Conservation (phyloP, 768 basidiomycete genomes). For the Tephrocybe sp. region DNA sequence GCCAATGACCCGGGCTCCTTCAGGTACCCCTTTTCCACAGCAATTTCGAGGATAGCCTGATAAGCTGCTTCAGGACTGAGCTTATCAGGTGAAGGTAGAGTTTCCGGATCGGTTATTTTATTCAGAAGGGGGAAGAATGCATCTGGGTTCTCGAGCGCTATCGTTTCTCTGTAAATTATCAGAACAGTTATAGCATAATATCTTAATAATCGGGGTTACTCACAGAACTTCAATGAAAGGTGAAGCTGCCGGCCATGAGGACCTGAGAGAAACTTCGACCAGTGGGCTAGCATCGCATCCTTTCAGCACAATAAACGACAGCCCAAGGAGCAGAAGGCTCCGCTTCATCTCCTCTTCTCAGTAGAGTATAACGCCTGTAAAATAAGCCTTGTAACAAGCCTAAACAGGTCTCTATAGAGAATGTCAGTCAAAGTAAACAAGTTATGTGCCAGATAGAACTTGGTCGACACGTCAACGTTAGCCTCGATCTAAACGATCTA, state of each 20-base stretch:
- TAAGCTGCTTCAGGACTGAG: conserved; percentile 51
- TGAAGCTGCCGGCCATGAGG: conserved; percentile 66
- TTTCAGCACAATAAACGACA: conserved; percentile 12
- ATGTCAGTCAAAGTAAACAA: not conserved
- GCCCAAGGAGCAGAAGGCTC: conserved; percentile 14
- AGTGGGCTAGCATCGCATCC: conserved; percentile 33
- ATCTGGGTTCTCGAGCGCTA: conserved; percentile 66
- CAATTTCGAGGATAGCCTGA: conserved; percentile 49
- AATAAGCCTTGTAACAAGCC: not conserved
- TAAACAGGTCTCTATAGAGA: not conserved
- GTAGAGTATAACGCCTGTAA: too few species aligned
- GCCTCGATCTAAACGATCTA: not conserved
- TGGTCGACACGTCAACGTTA: conserved; percentile 15
- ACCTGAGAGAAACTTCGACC: conserved; percentile 56
- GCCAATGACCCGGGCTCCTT: conserved; percentile 47
- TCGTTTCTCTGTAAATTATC: conserved; percentile 62
- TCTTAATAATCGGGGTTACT: conserved; percentile 25
- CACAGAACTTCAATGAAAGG: conserved; percentile 65
- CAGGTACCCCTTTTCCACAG: conserved; percentile 44
- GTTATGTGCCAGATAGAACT: not conserved
- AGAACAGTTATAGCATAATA: not conserved
- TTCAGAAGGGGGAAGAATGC: conserved; percentile 78
- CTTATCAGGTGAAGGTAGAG: conserved; percentile 28
- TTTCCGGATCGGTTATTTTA: conserved; percentile 53
- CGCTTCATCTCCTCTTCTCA: conserved; percentile 13